phyloP scores from a whole-genome alignment of 1,284 basidiomycete genomes.

The Phellopilus nigrolimitatus region DNA sequence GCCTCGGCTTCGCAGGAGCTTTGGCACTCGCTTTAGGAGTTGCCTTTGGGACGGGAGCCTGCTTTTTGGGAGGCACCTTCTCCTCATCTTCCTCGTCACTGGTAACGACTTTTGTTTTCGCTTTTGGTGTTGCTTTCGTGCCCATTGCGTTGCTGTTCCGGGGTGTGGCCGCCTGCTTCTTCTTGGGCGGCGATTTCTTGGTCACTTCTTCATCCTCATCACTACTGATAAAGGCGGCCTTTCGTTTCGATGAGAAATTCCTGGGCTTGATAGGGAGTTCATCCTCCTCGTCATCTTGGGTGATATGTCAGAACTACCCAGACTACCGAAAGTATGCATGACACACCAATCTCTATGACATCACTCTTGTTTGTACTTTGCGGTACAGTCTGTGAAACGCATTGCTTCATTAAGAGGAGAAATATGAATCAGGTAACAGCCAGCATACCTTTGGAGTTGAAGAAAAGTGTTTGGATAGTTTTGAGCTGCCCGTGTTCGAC shows the following conservation, averaged over 20 bases:
- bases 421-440: background rate
- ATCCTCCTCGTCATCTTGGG: constrained; percentile 19
- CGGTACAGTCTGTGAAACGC: background rate
- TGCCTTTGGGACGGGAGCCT: background rate
- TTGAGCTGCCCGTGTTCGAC: background rate
- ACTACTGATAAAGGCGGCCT: constrained; percentile 13
- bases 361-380: constrained; percentile 16
- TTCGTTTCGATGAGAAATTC: constrained; percentile 11
- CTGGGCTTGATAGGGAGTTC: constrained; percentile 2
- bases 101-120: background rate
- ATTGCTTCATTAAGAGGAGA: background rate
- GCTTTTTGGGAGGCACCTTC: constrained; percentile 4
- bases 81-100: background rate
- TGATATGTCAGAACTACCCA: background rate
- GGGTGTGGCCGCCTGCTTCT: constrained; percentile 22
- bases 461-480: constrained; percentile 3
- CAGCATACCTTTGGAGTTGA: constrained; percentile 8
- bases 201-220: constrained; percentile 29
- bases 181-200: constrained; percentile 24
- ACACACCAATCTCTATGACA: constrained; percentile 32
- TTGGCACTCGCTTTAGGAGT: constrained; percentile 5
- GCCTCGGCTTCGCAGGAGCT: constrained; percentile 30
- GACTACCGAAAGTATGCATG: background rate
- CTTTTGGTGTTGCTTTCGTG: constrained; percentile 26
- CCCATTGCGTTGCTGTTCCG: constrained; percentile 24